Evolutionary conservation across 768 basidiomycete genomes (phyloP).

Genomic region (Boletus reticulatus): DNA sequence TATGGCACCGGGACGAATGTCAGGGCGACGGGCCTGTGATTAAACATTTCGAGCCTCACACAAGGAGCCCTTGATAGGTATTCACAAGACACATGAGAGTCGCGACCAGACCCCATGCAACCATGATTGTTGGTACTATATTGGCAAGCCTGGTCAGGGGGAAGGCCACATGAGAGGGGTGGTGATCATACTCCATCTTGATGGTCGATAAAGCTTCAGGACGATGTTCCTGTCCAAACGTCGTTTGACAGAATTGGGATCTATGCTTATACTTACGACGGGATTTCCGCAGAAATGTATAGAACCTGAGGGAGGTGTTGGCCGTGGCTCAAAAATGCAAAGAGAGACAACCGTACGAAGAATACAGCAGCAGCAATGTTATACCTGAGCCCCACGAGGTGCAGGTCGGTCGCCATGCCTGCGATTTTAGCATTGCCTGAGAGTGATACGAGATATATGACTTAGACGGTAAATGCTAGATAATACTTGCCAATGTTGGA

Average conservation of each 20-base stretch:
- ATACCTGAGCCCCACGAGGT: conserved; percentile 33
- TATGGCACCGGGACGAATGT: neutral
- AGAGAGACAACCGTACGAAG: conserved; percentile 21
- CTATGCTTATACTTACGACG: conserved; percentile 29
- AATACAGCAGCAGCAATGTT: conserved; percentile 39
- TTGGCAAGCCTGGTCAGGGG: conserved; percentile 7
- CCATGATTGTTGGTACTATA: conserved; percentile 39
- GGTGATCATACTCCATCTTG: conserved; percentile 30
- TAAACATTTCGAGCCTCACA: conserved; percentile 23
- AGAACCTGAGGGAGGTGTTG: conserved; percentile 23
- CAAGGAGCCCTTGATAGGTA: conserved; percentile 27
- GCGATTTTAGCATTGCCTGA: conserved; percentile 44
- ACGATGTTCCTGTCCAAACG: conserved; percentile 31
- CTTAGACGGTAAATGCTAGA: neutral
- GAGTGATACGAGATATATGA: neutral
- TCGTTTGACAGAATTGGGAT: neutral
- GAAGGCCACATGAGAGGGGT: neutral
- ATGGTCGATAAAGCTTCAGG: conserved; percentile 34
- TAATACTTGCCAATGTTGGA: conserved; percentile 40
- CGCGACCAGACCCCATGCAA: conserved; percentile 38
- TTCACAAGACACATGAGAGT: conserved; percentile 38
- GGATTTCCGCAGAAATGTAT: conserved; percentile 36
- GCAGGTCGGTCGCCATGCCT: conserved; percentile 40
- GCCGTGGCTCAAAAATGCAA: neutral
- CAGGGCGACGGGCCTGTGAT: neutral